These are phyloP conservation scores for Metrosideros polymorpha DNA, from an alignment of 441 rosid species.

Conservation along the genomic window DNA sequence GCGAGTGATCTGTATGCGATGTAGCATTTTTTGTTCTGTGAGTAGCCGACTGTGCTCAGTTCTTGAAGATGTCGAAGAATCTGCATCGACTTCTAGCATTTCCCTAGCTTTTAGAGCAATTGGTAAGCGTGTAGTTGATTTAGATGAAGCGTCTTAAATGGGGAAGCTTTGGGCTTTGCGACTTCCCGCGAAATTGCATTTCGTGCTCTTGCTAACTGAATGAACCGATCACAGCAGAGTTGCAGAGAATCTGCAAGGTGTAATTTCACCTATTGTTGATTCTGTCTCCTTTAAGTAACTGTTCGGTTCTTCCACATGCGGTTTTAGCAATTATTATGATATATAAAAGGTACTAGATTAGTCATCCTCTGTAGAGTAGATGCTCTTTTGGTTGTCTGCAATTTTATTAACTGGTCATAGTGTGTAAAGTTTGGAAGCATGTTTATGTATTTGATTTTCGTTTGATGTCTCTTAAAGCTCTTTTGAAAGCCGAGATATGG, in stretches of 20 bases:
- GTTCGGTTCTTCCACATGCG: background rate
- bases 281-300: background rate
- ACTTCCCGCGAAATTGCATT: background rate
- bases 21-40: background rate
- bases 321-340: background rate
- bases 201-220: background rate
- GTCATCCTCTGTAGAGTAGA: background rate
- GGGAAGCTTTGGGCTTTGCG: background rate
- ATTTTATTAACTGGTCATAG: background rate
- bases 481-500: conserved; percentile 24
- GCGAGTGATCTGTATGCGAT: background rate
- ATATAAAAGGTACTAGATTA: background rate
- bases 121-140: background rate
- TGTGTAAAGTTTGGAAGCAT: background rate
- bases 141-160: background rate
- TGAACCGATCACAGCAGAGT: background rate
- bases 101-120: background rate
- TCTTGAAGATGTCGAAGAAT: background rate
- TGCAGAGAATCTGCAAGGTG: background rate
- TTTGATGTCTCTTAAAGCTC: background rate
- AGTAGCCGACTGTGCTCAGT: background rate
- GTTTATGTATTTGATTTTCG: background rate
- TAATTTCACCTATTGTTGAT: background rate
- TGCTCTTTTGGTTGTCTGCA: background rate
- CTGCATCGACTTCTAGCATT: background rate